Evolutionary conservation across 179 eudicot genomes (phyloP).

Genomic region (Corrigiola litoralis): DNA sequence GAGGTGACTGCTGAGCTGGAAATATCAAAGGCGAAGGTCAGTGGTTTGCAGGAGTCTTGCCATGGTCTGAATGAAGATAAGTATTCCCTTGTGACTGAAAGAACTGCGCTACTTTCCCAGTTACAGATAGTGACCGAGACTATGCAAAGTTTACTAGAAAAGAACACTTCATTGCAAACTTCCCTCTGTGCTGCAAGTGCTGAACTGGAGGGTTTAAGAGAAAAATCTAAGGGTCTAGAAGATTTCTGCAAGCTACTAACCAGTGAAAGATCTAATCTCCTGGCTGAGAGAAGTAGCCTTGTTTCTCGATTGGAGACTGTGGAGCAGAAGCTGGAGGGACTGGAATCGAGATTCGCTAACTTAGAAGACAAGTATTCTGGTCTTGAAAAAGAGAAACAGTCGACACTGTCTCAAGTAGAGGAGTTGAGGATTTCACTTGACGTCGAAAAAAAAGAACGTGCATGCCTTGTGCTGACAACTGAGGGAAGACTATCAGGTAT

Average conservation of each 20-base stretch:
- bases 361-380: conserved; percentile 62
- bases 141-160: conserved; percentile 75
- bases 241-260: conserved; percentile 65
- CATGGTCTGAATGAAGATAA: conserved; percentile 54
- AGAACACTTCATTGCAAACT: conserved; percentile 60
- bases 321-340: conserved; percentile 54
- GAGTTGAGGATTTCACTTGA: conserved; percentile 55
- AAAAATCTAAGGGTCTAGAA: conserved; percentile 70
- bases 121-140: conserved; percentile 61
- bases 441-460: conserved; percentile 62
- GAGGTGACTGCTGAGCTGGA: conserved; percentile 49
- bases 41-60: conserved; percentile 47
- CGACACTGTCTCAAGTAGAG: conserved; percentile 44
- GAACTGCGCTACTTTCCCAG: conserved; percentile 72
- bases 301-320: conserved; percentile 64
- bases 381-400: conserved; percentile 66
- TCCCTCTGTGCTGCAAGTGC: conserved; percentile 63
- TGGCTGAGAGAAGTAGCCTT: conserved; percentile 52
- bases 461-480: conserved; percentile 36
- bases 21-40: conserved; percentile 42
- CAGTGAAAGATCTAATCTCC: conserved; percentile 62
- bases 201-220: conserved; percentile 79
- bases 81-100: conserved; percentile 56
- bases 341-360: conserved; percentile 56
- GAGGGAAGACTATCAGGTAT: conserved; percentile 58